A percentile compares a stretch with the other conserved stretches of the same genome.
These are phyloP conservation scores for Galeopsis tetrahit DNA, from an alignment of 257 asterid species.

Conservation along the genomic window DNA sequence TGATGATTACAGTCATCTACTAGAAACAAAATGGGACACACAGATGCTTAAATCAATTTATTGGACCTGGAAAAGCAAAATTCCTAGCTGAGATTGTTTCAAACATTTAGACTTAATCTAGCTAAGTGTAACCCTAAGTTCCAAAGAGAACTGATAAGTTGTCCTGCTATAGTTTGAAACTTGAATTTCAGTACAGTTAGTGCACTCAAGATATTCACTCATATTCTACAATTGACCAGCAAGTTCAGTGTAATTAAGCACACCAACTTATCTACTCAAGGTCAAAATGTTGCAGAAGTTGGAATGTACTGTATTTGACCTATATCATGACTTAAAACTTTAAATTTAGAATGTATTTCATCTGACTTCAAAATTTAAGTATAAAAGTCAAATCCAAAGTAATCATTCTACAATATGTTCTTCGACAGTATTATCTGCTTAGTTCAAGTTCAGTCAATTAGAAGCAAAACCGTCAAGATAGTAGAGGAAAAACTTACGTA, in stretches of 20 bases:
- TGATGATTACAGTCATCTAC: background rate
- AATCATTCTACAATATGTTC: slow-evolving; percentile 8
- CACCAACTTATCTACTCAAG: background rate
- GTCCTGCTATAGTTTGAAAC: background rate
- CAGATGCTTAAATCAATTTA: background rate
- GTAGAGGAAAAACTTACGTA: background rate
- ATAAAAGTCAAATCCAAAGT: slow-evolving; percentile 2
- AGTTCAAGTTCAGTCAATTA: slow-evolving; percentile 6
- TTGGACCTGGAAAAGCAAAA: background rate
- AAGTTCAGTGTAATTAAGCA: slow-evolving; percentile 5
- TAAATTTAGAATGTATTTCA: background rate
- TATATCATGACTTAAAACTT: background rate
- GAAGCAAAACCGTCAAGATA: slow-evolving; percentile 4
- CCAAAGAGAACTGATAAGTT: background rate
- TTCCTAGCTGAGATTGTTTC: slow-evolving; percentile 1
- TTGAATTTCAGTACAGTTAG: background rate
- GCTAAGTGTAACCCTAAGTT: background rate
- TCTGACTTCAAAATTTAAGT: background rate
- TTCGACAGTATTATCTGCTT: background rate
- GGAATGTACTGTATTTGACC: background rate
- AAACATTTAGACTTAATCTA: background rate
- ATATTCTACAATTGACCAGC: background rate
- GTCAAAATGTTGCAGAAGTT: background rate
- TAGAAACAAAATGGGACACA: background rate
- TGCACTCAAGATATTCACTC: background rate